These are phyloP conservation scores for Tripidium arundinaceum DNA, from an alignment of 202 grass and related monocot species.

Conservation along the genomic window DNA sequence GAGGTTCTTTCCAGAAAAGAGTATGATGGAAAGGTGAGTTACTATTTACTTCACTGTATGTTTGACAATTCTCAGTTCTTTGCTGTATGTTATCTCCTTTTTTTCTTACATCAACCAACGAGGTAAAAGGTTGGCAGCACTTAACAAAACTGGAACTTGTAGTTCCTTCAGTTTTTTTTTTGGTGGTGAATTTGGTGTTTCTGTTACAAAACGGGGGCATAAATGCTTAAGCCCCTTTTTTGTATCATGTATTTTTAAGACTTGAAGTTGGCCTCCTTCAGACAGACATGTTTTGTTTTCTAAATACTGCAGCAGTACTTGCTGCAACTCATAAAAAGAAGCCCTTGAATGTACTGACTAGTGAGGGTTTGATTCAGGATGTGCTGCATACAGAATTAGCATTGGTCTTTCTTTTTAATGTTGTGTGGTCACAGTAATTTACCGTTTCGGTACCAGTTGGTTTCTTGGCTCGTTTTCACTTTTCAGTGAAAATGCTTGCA, in stretches of 20 bases:
- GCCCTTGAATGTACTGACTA: not conserved
- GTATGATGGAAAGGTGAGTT: slow-evolving; percentile 80
- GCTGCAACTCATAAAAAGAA: not conserved
- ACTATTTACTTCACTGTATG: not conserved
- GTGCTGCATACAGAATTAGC: not conserved
- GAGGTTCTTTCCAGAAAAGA: slow-evolving; percentile 90
- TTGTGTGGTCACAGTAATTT: not conserved
- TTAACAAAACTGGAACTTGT: not conserved
- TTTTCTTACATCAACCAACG: not conserved
- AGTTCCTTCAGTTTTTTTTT: not conserved
- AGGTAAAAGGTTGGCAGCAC: not conserved
- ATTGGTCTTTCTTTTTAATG: not conserved
- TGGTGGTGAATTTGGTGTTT: too few relatives aligned
- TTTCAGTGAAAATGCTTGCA: slow-evolving; percentile 14
- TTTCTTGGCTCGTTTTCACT: not conserved
- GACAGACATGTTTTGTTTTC: not conserved
- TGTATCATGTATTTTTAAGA: not conserved
- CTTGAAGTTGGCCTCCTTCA: not conserved
- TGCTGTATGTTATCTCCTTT: not conserved
- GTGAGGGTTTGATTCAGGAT: not conserved
- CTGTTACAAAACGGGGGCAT: too few relatives aligned
- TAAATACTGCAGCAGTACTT: not conserved
- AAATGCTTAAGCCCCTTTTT: not conserved
- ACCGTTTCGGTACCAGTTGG: not conserved
- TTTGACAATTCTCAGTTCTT: not conserved